phyloP scores from a whole-genome alignment of 345 rosid genomes.

The Eucalyptus paniculata region DNA sequence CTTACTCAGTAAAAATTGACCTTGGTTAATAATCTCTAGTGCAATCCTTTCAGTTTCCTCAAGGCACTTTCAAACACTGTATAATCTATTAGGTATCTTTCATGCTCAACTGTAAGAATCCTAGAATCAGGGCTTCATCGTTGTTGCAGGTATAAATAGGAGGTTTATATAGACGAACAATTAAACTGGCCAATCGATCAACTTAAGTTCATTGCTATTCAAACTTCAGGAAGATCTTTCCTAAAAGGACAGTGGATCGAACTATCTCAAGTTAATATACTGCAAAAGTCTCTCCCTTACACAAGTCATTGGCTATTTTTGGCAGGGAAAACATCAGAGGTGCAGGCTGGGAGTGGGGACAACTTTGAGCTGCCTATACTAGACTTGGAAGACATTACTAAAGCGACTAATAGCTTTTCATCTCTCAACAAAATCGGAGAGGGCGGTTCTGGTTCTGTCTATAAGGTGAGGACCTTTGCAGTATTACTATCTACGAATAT shows the following conservation, averaged over 20 bases:
- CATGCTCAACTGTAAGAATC: not conserved
- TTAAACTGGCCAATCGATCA: too few species aligned
- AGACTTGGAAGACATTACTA: not conserved
- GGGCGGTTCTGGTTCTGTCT: conserved; percentile 32
- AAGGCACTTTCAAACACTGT: not conserved
- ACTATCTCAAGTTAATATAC: not conserved
- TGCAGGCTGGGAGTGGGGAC: not conserved
- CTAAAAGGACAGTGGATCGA: too few species aligned
- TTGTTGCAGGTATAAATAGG: not conserved
- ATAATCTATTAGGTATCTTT: not conserved
- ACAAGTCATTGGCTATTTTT: not conserved
- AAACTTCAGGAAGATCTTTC: too few species aligned
- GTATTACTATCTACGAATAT: not conserved
- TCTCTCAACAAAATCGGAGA: conserved; percentile 8
- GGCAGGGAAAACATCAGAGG: not conserved
- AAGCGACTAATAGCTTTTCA: conserved; percentile 15
- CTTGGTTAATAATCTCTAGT: not conserved
- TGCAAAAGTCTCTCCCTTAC: not conserved
- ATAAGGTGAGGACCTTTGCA: conserved; percentile 5
- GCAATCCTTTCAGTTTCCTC: not conserved
- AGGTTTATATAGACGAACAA: not conserved
- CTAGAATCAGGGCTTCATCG: not conserved
- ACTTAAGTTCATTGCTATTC: not conserved
- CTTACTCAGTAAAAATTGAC: not conserved
- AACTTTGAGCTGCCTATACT: not conserved